These are phyloP conservation scores for Gentiana straminea DNA, from an alignment of 257 asterid genomes.

Conservation along the genomic window DNA sequence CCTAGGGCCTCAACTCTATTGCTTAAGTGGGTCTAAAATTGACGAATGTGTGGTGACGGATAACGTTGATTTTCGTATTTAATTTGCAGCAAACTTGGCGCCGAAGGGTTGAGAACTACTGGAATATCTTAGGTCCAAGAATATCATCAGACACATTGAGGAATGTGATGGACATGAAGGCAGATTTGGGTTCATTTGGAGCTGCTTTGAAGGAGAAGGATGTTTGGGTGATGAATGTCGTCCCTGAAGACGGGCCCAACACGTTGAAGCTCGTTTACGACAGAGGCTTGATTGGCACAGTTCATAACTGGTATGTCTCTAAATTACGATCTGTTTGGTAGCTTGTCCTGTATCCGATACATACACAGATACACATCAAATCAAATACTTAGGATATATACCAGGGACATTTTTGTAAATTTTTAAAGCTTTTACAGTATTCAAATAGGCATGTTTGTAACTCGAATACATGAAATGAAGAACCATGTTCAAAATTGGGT, in stretches of 20 bases:
- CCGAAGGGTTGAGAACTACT: slow-evolving; percentile 69
- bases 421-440: no score
- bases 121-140: slow-evolving; percentile 69
- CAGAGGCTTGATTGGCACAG: slow-evolving; percentile 83
- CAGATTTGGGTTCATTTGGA: slow-evolving; percentile 87
- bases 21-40: background rate
- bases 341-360: no score
- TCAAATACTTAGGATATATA: no score
- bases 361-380: no score
- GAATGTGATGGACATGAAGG: slow-evolving; percentile 96
- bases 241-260: slow-evolving; percentile 88
- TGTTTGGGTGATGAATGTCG: slow-evolving; percentile 97
- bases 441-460: background rate
- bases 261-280: slow-evolving; percentile 83
- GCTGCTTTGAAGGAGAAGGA: slow-evolving; percentile 87
- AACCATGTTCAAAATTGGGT: no score
- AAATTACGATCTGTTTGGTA: background rate
- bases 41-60: background rate
- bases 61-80: slow-evolving; percentile 5
- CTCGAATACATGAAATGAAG: no score
- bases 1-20: no score
- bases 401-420: no score
- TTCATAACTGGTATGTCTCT: slow-evolving; percentile 61
- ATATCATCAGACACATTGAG: slow-evolving; percentile 62
- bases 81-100: slow-evolving; percentile 68